These are phyloP conservation scores for Moesziomyces antarcticus DNA, from an alignment of 1,284 basidiomycete species.

Conservation along the genomic window DNA sequence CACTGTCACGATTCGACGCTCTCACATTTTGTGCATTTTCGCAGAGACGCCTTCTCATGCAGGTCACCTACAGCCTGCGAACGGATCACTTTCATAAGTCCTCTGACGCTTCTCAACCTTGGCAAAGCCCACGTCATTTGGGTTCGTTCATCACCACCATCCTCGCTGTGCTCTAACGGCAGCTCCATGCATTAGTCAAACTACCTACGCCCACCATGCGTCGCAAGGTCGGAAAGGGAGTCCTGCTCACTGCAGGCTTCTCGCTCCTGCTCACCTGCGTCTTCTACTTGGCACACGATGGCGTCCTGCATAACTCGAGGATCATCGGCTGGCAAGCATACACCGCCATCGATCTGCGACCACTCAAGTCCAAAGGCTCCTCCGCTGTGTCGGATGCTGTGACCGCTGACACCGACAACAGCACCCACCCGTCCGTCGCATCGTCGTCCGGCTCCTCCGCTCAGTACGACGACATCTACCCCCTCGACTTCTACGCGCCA, in stretches of 20 bases:
- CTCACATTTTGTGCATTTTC: neutral
- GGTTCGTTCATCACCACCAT: no score
- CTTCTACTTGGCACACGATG: slow-evolving; percentile 47
- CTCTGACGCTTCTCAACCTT: no score
- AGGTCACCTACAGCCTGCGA: neutral
- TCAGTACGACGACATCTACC: slow-evolving; percentile 41
- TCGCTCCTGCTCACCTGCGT: slow-evolving; percentile 40
- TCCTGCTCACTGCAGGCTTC: slow-evolving; percentile 38
- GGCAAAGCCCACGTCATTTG: no score
- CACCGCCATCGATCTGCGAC: slow-evolving; percentile 23
- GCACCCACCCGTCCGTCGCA: neutral
- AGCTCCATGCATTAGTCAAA: neutral
- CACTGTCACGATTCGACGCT: no score
- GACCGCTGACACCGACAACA: neutral
- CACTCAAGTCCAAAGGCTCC: slow-evolving; percentile 3
- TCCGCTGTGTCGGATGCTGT: neutral
- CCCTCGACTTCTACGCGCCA: slow-evolving; percentile 57
- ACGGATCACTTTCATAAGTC: neutral
- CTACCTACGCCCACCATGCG: slow-evolving; percentile 9
- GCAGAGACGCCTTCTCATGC: neutral
- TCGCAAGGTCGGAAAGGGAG: slow-evolving; percentile 23
- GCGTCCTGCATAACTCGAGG: slow-evolving; percentile 21
- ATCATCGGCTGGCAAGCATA: slow-evolving; percentile 52
- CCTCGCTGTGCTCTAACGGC: no score
- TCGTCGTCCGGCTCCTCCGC: neutral